A percentile compares a stretch with the other conserved stretches of the same genome.
phyloP scores from a whole-genome alignment of 1,139 yeast genomes.

The Candida sp. region DNA sequence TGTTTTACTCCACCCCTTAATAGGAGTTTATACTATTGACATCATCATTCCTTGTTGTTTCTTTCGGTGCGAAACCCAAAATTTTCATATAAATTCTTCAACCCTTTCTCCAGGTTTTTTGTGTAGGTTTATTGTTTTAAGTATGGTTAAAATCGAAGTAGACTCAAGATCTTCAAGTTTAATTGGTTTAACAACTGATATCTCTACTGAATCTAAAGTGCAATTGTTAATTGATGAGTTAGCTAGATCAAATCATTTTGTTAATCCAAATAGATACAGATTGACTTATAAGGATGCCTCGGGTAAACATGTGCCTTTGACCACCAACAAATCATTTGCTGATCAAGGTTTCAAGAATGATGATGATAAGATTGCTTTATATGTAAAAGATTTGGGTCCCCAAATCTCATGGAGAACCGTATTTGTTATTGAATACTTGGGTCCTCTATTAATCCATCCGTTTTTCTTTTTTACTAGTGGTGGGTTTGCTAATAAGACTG shows the following conservation, averaged over 20 bases:
- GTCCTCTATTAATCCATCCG: conserved; percentile 83
- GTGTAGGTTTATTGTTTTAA: too few species aligned
- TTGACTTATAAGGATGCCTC: conserved; percentile 27
- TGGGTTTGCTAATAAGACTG: conserved; percentile 9
- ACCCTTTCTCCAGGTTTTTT: too few species aligned
- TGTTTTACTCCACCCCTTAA: too few species aligned
- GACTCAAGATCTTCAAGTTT: conserved; percentile 51
- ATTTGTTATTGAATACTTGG: conserved; percentile 79
- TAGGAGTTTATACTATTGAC: too few species aligned
- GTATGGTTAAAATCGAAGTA: conserved; percentile 39
- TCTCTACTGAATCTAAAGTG: conserved; percentile 26
- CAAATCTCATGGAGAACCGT: conserved; percentile 93
- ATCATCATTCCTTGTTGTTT: too few species aligned
- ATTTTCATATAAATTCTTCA: not conserved
- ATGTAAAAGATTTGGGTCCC: conserved; percentile 86
- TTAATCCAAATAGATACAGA: conserved; percentile 33
- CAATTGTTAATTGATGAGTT: conserved; percentile 33
- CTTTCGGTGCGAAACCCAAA: not conserved
- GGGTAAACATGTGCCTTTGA: conserved; percentile 34
- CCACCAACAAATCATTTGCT: conserved; percentile 22
- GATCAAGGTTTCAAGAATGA: conserved; percentile 26
- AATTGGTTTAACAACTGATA: conserved; percentile 35
- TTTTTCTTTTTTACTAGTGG: conserved; percentile 46
- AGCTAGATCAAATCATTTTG: conserved; percentile 39
- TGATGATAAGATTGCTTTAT: conserved; percentile 31